Base-by-base conservation (phyloP, 2,329 filamentous ascomycete species). In the Microdochium trichocladiopsis region DNA sequence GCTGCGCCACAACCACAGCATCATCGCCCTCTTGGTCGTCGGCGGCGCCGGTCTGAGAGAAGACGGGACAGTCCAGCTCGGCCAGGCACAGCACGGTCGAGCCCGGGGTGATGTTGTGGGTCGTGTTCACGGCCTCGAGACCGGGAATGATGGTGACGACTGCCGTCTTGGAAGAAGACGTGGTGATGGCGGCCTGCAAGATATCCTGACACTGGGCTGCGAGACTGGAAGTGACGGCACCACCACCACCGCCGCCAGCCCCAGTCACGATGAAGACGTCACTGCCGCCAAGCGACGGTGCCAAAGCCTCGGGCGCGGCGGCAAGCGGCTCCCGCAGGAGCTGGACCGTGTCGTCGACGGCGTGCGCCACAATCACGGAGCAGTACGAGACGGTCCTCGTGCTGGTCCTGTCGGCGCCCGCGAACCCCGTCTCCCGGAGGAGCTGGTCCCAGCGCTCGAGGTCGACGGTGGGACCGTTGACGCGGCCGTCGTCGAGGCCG, bases 321-420 rank as follows among this genome's bases (percentile, higher is more conserved):
- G 33, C 33, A 36, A 54, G 52, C 11, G 51, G 53, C 14, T 52
- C 48, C 14, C 52, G 50, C 16, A 55, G 53, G 21, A 25, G 10
- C 36, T 43, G 23, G 18, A 52, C 24, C 3, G 36, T 52, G 21
- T 52, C 48, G 24, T 52, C 43, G 36, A 49, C 25, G 2, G 53
- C 53, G 24, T 55, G 53, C 16, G 47, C n/a, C 3, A 52, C 31
- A 31, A 55, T 55, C 36, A 55, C 53, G 25, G 47, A 50, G 43
- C 43, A 51, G 47, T 51, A 51, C 3, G 47, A 52, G 49, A 54
- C 33, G 14, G 33, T 37, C 33, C 33, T 6, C 33, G 33, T 37
- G 14, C 33, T 37, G 12, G 33, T 37, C 6, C 33, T 37, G 33
- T 37, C 33, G 33, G 33, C 33, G 33, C 33, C 33, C 6, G 33